A percentile compares a stretch with the other conserved stretches of the same genome.
Evolutionary conservation across 2,329 filamentous ascomycete species (phyloP).

Genomic region (Akanthomyces uredinophilus): DNA sequence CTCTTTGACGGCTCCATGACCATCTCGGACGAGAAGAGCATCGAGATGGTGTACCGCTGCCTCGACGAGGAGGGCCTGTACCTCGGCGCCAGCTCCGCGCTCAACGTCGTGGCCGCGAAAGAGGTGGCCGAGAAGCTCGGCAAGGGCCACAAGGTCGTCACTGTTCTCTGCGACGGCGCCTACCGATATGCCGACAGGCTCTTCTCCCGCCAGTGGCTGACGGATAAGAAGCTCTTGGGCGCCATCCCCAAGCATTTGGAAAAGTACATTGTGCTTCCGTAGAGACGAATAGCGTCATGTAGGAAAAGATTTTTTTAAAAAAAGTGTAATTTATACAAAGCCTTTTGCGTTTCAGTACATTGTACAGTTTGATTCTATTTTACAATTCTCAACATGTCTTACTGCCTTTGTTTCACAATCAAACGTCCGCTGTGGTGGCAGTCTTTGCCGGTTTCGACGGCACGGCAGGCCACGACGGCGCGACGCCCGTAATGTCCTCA

Average conservation of each 20-base stretch:
- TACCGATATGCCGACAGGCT: constrained; percentile 92
- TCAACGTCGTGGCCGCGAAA: constrained; percentile 94
- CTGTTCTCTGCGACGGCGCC: constrained; percentile 91
- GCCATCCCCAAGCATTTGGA: constrained; percentile 80
- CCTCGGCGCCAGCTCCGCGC: constrained; percentile 83
- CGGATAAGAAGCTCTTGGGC: constrained; percentile 73
- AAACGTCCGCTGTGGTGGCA: neutral
- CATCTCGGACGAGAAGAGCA: constrained; percentile 88
- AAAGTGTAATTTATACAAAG: constrained; percentile 9
- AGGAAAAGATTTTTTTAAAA: constrained; percentile 11
- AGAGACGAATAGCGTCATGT: constrained; percentile 16
- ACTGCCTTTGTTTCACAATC: neutral
- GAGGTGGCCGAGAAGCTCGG: constrained; percentile 90
- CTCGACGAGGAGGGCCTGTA: constrained; percentile 95
- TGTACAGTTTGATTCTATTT: constrained; percentile 11
- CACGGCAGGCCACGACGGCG: constrained; percentile 24
- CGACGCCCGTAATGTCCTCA: constrained; percentile 24
- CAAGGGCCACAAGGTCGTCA: constrained; percentile 85
- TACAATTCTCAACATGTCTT: constrained; percentile 1
- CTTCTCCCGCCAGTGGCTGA: constrained; percentile 88
- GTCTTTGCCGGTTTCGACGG: neutral
- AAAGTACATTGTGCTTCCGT: constrained; percentile 93
- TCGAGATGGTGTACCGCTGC: constrained; percentile 96
- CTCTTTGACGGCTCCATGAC: constrained; percentile 78
- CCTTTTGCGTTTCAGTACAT: neutral